Percentiles rank a stretch among this genome's conserved stretches.
Conservation (phyloP, 2,329 filamentous ascomycete genomes). For the Penicillium concentricum region DNA sequence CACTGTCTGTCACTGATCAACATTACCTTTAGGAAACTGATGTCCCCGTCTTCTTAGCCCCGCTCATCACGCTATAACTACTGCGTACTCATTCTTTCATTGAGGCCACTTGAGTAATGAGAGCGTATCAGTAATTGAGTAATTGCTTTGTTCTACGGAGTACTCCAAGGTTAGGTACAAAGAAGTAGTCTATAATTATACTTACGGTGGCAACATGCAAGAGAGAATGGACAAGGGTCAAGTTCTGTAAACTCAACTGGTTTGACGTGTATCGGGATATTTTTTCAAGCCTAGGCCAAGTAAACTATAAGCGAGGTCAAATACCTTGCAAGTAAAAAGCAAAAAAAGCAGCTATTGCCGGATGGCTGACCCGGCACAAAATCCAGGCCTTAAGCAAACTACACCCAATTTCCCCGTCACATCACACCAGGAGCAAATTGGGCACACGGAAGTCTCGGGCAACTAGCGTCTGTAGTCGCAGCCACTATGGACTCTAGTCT, state of each 20-base stretch:
- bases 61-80: neutral
- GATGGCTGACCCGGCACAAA: neutral
- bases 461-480: neutral
- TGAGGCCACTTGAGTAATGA: neutral
- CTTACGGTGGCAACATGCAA: neutral
- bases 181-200: neutral
- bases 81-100: neutral
- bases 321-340: neutral
- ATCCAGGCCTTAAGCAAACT: neutral
- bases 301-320: neutral
- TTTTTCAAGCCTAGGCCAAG: neutral
- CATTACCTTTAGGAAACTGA: neutral
- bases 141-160: neutral
- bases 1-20: neutral
- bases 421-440: neutral
- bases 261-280: neutral
- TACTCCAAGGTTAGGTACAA: neutral
- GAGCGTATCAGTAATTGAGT: neutral
- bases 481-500: no score
- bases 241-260: neutral
- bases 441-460: neutral
- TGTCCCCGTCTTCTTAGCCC: neutral
- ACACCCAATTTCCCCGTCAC: neutral
- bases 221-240: neutral
- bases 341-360: neutral